A percentile compares a stretch with the other conserved stretches of the same genome.
Evolutionary conservation across 768 basidiomycete species (phyloP).

Genomic region (Scleroderma bovista): DNA sequence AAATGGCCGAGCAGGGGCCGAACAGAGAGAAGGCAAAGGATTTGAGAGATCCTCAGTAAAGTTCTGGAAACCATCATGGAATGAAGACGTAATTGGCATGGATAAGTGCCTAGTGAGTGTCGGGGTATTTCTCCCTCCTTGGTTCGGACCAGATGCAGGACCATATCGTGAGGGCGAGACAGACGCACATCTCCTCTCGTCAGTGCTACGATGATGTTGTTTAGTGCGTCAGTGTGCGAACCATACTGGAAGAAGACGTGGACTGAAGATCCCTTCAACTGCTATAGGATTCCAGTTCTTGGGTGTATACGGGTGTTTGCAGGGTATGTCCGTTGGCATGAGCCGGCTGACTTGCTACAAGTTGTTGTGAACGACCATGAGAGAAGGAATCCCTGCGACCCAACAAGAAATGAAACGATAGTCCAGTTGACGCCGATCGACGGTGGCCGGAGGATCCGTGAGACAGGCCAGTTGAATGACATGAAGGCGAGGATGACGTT

Average conservation of each 20-base stretch:
- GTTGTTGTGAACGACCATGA: constrained; percentile 20
- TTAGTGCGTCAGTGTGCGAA: constrained; percentile 67
- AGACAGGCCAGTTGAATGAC: constrained; percentile 22
- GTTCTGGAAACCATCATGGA: constrained; percentile 14
- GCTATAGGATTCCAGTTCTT: constrained; percentile 43
- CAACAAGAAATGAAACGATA: constrained; percentile 10
- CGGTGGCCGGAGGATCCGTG: constrained; percentile 9
- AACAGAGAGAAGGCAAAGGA: constrained; percentile 13
- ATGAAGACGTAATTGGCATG: constrained; percentile 18
- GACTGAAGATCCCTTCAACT: constrained; percentile 49
- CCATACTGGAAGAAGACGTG: constrained; percentile 64
- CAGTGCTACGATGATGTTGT: constrained; percentile 18
- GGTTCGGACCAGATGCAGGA: constrained; percentile 8
- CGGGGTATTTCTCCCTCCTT: constrained; percentile 14
- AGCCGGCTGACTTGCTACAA: constrained; percentile 13
- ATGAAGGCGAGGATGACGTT: constrained; percentile 8
- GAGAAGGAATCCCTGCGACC: constrained; percentile 12
- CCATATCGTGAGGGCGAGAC: constrained; percentile 14
- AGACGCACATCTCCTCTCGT: constrained; percentile 20
- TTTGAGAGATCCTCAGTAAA: constrained; percentile 24
- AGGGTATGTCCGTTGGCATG: constrained; percentile 7
- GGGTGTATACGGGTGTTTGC: constrained; percentile 12
- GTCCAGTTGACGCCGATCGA: constrained; percentile 6
- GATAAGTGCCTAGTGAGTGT: constrained; percentile 21
- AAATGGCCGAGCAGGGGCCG: constrained; percentile 13